phyloP scores from a whole-genome alignment of 73 alveolate genomes.

The Paramecium octaurelia region DNA sequence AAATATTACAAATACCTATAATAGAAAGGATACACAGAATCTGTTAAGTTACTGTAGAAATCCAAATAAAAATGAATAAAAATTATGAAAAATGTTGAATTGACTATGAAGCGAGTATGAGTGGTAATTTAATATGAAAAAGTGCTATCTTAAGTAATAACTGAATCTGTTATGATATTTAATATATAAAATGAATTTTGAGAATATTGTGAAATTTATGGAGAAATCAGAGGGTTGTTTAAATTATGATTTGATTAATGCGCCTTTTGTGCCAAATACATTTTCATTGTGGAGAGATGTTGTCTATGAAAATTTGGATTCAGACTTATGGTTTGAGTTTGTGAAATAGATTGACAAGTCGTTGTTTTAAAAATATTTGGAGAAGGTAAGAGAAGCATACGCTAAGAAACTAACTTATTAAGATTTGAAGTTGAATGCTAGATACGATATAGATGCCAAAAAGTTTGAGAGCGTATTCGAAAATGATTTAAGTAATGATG shows the following conservation, averaged over 20 bases:
- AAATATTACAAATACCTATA: background rate
- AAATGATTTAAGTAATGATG: background rate
- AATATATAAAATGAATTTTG: background rate
- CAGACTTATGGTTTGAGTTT: background rate
- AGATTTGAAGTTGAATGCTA: background rate
- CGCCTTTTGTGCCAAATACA: background rate
- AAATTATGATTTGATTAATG: background rate
- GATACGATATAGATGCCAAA: background rate
- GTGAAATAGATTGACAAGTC: background rate
- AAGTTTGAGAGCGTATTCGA: background rate
- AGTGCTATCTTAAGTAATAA: background rate
- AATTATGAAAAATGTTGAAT: background rate
- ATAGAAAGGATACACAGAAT: background rate
- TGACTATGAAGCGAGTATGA: background rate
- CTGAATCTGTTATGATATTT: background rate
- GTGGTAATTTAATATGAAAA: background rate
- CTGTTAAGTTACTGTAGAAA: background rate
- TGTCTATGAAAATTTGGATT: background rate
- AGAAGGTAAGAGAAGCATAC: background rate
- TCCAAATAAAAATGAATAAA: background rate
- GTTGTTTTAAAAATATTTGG: background rate
- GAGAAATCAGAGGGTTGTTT: background rate
- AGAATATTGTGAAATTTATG: background rate
- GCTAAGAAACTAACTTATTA: background rate
- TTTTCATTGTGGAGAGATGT: constrained; percentile 48